Conservation (phyloP, 78 protist genomes). For the Chrysochromulina tobinii region DNA sequence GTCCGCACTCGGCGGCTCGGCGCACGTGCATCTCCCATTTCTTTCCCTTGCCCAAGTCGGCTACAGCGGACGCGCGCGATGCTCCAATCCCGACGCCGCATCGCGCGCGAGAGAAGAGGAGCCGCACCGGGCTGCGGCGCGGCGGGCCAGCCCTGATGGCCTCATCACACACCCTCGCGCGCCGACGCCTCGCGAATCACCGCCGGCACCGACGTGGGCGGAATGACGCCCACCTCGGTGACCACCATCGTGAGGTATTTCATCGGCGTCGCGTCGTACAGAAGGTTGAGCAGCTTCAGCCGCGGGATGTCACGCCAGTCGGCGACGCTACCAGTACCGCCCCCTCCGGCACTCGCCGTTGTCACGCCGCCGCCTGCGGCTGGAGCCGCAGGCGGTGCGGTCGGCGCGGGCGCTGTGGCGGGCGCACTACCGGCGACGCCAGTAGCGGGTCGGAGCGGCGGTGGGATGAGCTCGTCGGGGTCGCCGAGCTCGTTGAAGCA, state of each 20-base stretch:
- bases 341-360: too few species aligned
- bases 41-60: too few species aligned
- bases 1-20: too few species aligned
- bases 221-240: conserved; percentile 93
- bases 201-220: conserved; percentile 95
- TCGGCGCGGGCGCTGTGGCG: neutral
- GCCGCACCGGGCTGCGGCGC: too few species aligned
- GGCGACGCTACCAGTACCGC: neutral
- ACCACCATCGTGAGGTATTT: conserved; percentile 85
- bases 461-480: conserved; percentile 50
- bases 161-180: neutral
- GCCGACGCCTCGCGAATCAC: conserved; percentile 84
- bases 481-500: conserved; percentile 84
- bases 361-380: too few species aligned
- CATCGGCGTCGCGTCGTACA: conserved; percentile 94
- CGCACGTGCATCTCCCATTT: too few species aligned
- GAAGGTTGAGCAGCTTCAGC: conserved; percentile 79
- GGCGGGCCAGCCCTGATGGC: too few species aligned
- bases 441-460: neutral
- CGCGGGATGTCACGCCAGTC: conserved; percentile 28
- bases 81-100: too few species aligned
- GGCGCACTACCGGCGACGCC: neutral
- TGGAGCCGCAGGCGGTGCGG: neutral
- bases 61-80: too few species aligned
- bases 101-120: too few species aligned